Base-by-base conservation (phyloP, 2,329 filamentous ascomycete species). In the Gnomoniopsis smithogilvyi region DNA sequence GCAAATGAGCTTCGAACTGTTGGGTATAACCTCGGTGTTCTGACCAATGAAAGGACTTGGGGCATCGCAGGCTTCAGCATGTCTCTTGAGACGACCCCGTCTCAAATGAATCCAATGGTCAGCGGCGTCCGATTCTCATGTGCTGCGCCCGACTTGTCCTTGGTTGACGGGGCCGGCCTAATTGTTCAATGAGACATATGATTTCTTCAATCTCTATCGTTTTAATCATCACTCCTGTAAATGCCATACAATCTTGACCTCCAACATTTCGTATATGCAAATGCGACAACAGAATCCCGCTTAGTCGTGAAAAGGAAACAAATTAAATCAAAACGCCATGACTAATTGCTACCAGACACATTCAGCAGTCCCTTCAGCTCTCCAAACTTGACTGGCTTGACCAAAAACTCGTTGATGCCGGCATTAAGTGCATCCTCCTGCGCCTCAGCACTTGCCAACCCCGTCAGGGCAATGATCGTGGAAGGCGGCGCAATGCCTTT, bases 381-480 rank as follows among this genome's bases (percentile, higher is more conserved):
- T 0, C 71, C 72, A 50, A 79, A 70, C 7, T 74, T 66, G 8
- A 82, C 77, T 0, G 80, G 80, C 67, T 82, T 82, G 17, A 80
- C 78, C 54, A 83, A 60, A 59, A 80, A 82, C 1, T 80, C 57
- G 64, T 83, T 78, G 21, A 82, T 74, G 0, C 80, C 80, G 21
- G 72, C 75, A 4, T 72, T 73, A 45, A 78, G 76, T 0, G 81
- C 80, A 60, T 83, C 78, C 41, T 76, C 72, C 52, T 78, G 73
- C 0, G 78, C 79, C 54, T 76, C 76, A 1, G 74, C 72, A 52
- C 77, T 80, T 1, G 79, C 81, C 22, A 83, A 68, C 0, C 80
- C 81, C 1, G 81, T 83, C 24, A 84, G 66, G 0, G 81, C 81
- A 49, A 84, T 78, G 30, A 84, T 76, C 0, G 74, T 77, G 0